Conservation (phyloP, 2,329 filamentous ascomycete genomes). For the Penicillium sp. region DNA sequence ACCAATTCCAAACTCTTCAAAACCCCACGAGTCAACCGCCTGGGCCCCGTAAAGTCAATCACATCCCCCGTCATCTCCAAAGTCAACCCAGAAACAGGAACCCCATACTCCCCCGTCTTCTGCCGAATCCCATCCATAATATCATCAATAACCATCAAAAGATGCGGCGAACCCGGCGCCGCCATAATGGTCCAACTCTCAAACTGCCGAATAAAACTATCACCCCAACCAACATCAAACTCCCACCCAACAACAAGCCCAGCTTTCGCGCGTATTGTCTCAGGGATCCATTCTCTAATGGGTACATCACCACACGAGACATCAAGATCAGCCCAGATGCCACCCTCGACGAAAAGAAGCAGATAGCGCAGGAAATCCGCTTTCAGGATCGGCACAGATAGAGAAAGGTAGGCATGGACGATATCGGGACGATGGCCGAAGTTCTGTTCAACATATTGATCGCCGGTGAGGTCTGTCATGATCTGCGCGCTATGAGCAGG, state of each 20-base stretch:
- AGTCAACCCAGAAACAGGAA: neutral
- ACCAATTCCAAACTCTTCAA: constrained; percentile 4
- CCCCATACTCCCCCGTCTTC: neutral
- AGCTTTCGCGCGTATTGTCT: neutral
- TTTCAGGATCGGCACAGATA: constrained; percentile 5
- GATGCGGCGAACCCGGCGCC: constrained; percentile 1
- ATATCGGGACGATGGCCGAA: constrained; percentile 4
- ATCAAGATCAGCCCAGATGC: constrained; percentile 8
- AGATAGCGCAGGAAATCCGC: constrained; percentile 8
- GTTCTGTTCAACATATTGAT: neutral
- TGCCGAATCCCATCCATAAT: constrained; percentile 5
- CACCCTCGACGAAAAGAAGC: neutral
- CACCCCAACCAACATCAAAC: constrained; percentile 8
- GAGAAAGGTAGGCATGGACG: constrained; percentile 1
- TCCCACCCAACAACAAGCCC: constrained; percentile 9
- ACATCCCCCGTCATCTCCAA: constrained; percentile 4
- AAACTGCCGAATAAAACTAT: constrained; percentile 8
- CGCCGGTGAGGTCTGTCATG: constrained; percentile 5
- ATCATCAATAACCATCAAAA: constrained; percentile 11
- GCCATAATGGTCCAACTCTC: constrained; percentile 12
- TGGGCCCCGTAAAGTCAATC: constrained; percentile 11
- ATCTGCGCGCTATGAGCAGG: constrained; percentile 2
- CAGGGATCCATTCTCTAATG: constrained; percentile 1
- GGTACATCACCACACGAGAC: constrained; percentile 9
- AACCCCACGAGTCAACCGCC: constrained; percentile 1